Evolutionary conservation across 176 grass and related monocot genomes (phyloP).

Genomic region (Carex myosuroides): DNA sequence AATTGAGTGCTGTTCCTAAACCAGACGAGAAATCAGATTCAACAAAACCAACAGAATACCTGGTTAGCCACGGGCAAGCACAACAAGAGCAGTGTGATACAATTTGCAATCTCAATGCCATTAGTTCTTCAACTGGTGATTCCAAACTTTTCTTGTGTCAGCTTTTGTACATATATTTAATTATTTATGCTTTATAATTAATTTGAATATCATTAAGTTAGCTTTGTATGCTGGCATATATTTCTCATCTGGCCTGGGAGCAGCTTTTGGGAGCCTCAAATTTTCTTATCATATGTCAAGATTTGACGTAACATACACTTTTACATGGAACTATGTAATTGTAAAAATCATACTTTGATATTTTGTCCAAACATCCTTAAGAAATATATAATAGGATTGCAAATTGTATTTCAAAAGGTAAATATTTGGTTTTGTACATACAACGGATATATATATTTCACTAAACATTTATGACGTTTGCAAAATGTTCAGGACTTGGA

Average conservation of each 20-base stretch:
- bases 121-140: conserved; percentile 91
- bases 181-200: not conserved
- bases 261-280: not conserved
- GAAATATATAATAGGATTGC: not conserved
- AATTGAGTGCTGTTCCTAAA: conserved; percentile 69
- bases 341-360: not conserved
- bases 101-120: conserved; percentile 79
- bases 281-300: not conserved
- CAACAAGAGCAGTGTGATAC: conserved; percentile 94
- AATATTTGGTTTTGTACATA: not conserved
- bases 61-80: conserved; percentile 78
- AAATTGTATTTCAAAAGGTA: not conserved
- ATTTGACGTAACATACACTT: not conserved
- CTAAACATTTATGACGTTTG: not conserved
- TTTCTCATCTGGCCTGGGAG: not conserved
- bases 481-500: conserved; percentile 47
- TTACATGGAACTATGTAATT: not conserved
- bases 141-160: conserved; percentile 1
- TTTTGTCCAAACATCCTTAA: not conserved
- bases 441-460: not conserved
- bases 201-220: not conserved
- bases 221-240: not conserved
- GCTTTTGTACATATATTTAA: not conserved
- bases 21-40: conserved; percentile 35
- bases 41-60: conserved; percentile 66